phyloP scores from a whole-genome alignment of 495 filamentous ascomycete genomes.

The Zalerion maritima region DNA sequence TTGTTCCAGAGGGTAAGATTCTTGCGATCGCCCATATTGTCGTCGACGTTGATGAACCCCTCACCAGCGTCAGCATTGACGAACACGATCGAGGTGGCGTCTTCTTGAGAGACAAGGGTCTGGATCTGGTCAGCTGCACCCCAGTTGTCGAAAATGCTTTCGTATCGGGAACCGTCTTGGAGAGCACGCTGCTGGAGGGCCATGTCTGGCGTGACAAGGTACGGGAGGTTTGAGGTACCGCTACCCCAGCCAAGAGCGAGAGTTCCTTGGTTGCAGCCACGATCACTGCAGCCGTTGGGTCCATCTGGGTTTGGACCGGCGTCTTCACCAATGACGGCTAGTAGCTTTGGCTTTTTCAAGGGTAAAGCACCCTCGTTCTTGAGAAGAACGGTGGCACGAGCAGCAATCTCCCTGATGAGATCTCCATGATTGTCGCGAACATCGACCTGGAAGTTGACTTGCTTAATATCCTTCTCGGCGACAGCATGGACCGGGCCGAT shows the following conservation, averaged over 20 bases:
- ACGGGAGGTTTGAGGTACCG: slow-evolving; percentile 80
- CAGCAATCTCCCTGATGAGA: slow-evolving; percentile 59
- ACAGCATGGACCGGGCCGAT: slow-evolving; percentile 52
- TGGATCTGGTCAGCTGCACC: slow-evolving; percentile 41
- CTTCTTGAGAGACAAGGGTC: slow-evolving; percentile 48
- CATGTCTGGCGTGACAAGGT: slow-evolving; percentile 73
- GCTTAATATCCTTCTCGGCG: slow-evolving; percentile 41
- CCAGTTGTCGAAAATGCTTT: slow-evolving; percentile 65
- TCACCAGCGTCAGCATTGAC: slow-evolving; percentile 82
- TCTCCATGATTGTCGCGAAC: slow-evolving; percentile 60
- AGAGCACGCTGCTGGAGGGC: slow-evolving; percentile 66
- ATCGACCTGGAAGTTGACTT: slow-evolving; percentile 76
- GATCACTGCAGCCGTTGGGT: slow-evolving; percentile 74
- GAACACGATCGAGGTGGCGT: slow-evolving; percentile 66
- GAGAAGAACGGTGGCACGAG: slow-evolving; percentile 68
- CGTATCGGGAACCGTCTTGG: slow-evolving; percentile 45
- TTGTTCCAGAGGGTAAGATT: slow-evolving; percentile 84
- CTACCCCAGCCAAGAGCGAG: slow-evolving; percentile 92
- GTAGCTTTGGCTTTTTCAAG: slow-evolving; percentile 55
- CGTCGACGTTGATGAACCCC: slow-evolving; percentile 69
- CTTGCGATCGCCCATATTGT: slow-evolving; percentile 79
- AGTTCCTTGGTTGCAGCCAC: slow-evolving; percentile 75
- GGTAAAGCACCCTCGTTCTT: slow-evolving; percentile 78
- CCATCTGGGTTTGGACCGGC: slow-evolving; percentile 63
- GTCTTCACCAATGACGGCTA: slow-evolving; percentile 77